Conservation (phyloP, 176 grass and related monocot species). For the Melocanna baccifera region DNA sequence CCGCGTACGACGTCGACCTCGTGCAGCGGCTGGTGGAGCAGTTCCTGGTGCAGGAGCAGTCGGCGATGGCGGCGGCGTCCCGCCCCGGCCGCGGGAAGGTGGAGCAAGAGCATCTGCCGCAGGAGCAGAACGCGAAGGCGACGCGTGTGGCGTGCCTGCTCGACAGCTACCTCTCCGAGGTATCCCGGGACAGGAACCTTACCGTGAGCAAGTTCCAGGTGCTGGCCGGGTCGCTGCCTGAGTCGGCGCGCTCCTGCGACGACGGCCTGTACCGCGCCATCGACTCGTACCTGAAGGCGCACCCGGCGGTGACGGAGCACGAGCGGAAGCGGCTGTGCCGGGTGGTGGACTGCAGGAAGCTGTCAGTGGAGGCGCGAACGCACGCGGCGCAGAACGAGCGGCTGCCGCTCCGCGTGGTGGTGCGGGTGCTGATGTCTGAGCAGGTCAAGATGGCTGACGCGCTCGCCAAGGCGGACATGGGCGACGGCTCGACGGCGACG, state of each 20-base stretch:
- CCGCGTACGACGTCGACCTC: constrained; percentile 90
- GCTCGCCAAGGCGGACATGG: constrained; percentile 57
- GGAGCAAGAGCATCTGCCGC: neutral
- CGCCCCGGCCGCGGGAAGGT: constrained; percentile 32
- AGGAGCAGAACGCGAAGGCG: constrained; percentile 55
- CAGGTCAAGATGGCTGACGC: constrained; percentile 91
- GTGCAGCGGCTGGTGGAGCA: constrained; percentile 84
- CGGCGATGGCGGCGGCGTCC: constrained; percentile 30
- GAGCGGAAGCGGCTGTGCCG: constrained; percentile 87
- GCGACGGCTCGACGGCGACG: constrained; percentile 35
- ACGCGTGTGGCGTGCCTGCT: constrained; percentile 65
- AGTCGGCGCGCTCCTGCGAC: constrained; percentile 76
- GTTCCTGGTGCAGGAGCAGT: constrained; percentile 85
- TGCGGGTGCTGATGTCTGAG: constrained; percentile 96
- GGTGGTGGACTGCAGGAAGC: constrained; percentile 97
- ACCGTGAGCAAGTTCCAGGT: constrained; percentile 95
- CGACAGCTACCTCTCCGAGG: constrained; percentile 93
- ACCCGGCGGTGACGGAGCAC: constrained; percentile 81
- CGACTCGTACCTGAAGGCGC: constrained; percentile 98
- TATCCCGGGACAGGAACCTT: constrained; percentile 81
- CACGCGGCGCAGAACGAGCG: constrained; percentile 95
- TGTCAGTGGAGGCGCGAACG: constrained; percentile 87
- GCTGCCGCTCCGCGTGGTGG: constrained; percentile 87
- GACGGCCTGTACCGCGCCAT: constrained; percentile 88
- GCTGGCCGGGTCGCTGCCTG: constrained; percentile 75